Evolutionary conservation across 179 eudicot genomes (phyloP).

Genomic region (Spergularia azorica): DNA sequence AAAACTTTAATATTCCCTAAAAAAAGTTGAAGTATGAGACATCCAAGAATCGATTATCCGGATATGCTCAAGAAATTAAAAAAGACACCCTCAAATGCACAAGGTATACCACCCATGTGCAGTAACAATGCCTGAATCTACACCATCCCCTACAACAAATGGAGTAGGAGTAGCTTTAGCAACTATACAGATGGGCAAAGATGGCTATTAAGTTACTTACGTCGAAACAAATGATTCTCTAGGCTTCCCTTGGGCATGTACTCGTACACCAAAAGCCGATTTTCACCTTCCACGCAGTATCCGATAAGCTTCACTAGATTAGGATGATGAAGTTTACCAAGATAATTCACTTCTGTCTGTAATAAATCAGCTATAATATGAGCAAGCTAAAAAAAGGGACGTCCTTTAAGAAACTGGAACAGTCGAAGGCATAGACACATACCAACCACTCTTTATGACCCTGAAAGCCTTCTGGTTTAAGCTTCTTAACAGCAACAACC

Average conservation of each 20-base stretch:
- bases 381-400: constrained; percentile 13
- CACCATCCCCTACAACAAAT: not conserved
- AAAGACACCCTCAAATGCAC: not conserved
- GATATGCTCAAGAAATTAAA: not conserved
- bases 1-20: not conserved
- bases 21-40: not conserved
- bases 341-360: constrained; percentile 88
- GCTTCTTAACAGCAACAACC: constrained; percentile 89
- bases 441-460: constrained; percentile 99
- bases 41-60: not conserved
- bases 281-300: constrained; percentile 79
- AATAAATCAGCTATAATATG: constrained; percentile 23
- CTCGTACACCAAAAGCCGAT: constrained; percentile 86
- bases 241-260: constrained; percentile 91
- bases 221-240: constrained; percentile 90
- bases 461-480: constrained; percentile 88
- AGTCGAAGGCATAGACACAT: constrained; percentile 29
- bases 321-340: constrained; percentile 81
- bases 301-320: constrained; percentile 91
- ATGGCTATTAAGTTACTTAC: constrained; percentile 39
- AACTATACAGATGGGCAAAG: not conserved
- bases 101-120: not conserved
- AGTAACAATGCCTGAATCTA: not conserved
- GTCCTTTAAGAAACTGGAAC: not conserved
- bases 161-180: not conserved